Conservation (phyloP, 169 alveolate species). For the Cytauxzoon felis region DNA sequence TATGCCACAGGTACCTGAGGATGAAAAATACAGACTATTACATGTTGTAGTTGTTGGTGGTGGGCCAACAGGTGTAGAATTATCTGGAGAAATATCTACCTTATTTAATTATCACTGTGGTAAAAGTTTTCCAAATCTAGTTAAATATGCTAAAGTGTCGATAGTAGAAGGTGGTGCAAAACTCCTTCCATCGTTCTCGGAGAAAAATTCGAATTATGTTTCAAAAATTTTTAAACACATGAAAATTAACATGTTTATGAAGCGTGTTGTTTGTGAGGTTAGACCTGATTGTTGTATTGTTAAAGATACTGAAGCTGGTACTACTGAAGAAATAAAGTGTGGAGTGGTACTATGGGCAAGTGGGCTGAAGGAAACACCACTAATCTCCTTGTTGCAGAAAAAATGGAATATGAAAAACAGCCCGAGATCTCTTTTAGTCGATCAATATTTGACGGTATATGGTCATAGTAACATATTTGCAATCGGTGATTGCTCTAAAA, state of each 20-base stretch:
- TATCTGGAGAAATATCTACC: constrained; percentile 70
- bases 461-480: constrained; percentile 64
- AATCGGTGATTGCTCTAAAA: constrained; percentile 70
- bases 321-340: constrained; percentile 48
- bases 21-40: constrained; percentile 36
- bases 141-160: constrained; percentile 56
- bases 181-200: constrained; percentile 66
- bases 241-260: constrained; percentile 59
- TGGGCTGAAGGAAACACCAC: constrained; percentile 66
- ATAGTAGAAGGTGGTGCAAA: constrained; percentile 70
- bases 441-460: constrained; percentile 57
- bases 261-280: constrained; percentile 62
- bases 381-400: constrained; percentile 14
- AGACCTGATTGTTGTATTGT: constrained; percentile 45
- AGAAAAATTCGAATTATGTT: constrained; percentile 59
- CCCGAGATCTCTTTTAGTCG: constrained; percentile 60
- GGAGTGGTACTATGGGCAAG: constrained; percentile 78
- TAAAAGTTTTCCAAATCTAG: constrained; percentile 39
- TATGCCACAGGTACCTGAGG: constrained; percentile 31
- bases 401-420: constrained; percentile 37
- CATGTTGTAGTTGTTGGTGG: constrained; percentile 74
- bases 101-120: constrained; percentile 50
- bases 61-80: constrained; percentile 78
- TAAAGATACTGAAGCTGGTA: constrained; percentile 54
- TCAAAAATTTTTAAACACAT: constrained; percentile 20